Percentiles rank a stretch among this genome's conserved stretches.
These are phyloP conservation scores for Scheffersomyces titani DNA, from an alignment of 1,139 yeast species.

Conservation along the genomic window DNA sequence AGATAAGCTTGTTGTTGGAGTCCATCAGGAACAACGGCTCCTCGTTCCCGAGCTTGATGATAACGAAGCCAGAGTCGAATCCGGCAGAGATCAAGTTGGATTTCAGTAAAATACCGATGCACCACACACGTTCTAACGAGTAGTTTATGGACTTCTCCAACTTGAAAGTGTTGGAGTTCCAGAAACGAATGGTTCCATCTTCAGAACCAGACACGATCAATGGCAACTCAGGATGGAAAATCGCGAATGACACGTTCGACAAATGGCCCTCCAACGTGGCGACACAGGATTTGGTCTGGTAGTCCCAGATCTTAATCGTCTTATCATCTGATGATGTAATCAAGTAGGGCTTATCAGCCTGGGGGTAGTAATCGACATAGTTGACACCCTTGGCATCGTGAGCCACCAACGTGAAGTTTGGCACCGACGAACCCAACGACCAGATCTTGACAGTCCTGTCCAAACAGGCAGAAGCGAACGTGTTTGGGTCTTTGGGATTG, in stretches of 20 bases:
- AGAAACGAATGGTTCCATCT: slow-evolving; percentile 76
- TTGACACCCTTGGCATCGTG: slow-evolving; percentile 94
- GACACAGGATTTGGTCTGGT: slow-evolving; percentile 93
- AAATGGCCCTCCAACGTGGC: slow-evolving; percentile 94
- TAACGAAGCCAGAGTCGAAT: slow-evolving; percentile 90
- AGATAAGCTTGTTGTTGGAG: slow-evolving; percentile 83
- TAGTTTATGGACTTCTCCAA: slow-evolving; percentile 88
- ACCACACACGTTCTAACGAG: slow-evolving; percentile 96
- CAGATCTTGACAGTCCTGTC: slow-evolving; percentile 97
- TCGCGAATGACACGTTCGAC: slow-evolving; percentile 92
- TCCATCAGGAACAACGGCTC: slow-evolving; percentile 95
- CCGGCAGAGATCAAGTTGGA: slow-evolving; percentile 88
- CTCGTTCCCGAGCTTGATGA: slow-evolving; percentile 86
- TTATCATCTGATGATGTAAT: slow-evolving; percentile 93
- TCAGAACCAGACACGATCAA: slow-evolving; percentile 81
- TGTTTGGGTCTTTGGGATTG: slow-evolving; percentile 96
- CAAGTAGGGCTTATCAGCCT: slow-evolving; percentile 93
- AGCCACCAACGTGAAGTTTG: slow-evolving; percentile 89
- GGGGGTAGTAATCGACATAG: slow-evolving; percentile 95
- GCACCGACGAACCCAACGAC: slow-evolving; percentile 87
- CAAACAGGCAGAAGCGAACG: slow-evolving; percentile 95
- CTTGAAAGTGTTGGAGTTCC: slow-evolving; percentile 80
- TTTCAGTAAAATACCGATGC: slow-evolving; percentile 76
- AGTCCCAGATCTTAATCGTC: slow-evolving; percentile 93
- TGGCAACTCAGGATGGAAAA: slow-evolving; percentile 96